Evolutionary conservation across 139 green algal genomes (phyloP).

Genomic region (Micractinium conductrix): DNA sequence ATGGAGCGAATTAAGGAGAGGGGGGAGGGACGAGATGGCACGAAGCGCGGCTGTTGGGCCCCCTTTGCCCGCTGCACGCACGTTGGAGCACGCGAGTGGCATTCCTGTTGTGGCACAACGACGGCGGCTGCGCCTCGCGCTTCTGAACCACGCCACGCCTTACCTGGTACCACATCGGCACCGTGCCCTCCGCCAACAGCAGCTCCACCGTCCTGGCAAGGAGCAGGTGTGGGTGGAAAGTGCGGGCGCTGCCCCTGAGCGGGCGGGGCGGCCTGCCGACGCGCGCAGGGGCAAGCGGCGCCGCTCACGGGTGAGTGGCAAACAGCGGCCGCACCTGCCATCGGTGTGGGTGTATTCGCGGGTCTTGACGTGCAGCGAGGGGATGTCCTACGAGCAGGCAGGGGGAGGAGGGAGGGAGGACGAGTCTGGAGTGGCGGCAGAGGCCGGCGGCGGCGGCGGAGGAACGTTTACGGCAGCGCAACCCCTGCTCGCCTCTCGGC

Average conservation of each 20-base stretch:
- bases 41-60: background rate
- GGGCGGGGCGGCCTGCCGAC: too few relatives aligned
- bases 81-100: too few relatives aligned
- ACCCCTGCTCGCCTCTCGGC: too few relatives aligned
- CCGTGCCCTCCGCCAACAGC: constrained; percentile 84
- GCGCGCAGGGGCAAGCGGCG: background rate
- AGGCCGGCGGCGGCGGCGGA: background rate
- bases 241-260: background rate
- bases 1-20: too few relatives aligned
- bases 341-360: constrained; percentile 66
- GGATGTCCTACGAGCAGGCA: constrained; percentile 66
- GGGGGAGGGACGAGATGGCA: too few relatives aligned
- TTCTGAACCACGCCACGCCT: too few relatives aligned
- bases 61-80: too few relatives aligned
- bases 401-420: background rate
- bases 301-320: background rate
- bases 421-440: background rate
- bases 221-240: too few relatives aligned
- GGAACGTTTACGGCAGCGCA: too few relatives aligned
- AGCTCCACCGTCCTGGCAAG: constrained; percentile 53
- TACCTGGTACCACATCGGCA: constrained; percentile 88
- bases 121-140: too few relatives aligned
- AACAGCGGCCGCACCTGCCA: constrained; percentile 51
- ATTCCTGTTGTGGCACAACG: too few relatives aligned
- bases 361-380: constrained; percentile 57